These are phyloP conservation scores for Penicillium silybi DNA, from an alignment of 495 filamentous ascomycete genomes.

Conservation along the genomic window DNA sequence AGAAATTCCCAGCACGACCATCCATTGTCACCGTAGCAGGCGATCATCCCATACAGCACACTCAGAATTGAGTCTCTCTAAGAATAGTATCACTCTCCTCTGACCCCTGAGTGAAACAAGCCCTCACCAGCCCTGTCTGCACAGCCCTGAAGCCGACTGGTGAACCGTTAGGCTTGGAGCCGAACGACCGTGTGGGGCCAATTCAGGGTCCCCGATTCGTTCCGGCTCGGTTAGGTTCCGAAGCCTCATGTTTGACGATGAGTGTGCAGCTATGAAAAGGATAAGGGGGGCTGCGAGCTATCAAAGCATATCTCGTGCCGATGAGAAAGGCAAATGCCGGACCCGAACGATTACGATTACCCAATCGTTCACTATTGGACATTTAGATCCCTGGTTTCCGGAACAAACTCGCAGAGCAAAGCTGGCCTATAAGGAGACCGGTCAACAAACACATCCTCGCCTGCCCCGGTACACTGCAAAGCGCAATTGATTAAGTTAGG, in stretches of 20 bases:
- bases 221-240: slow-evolving; percentile 20
- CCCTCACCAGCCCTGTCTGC: neutral
- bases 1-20: neutral
- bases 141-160: neutral
- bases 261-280: neutral
- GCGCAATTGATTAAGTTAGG: neutral
- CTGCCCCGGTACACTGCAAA: neutral
- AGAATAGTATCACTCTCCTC: slow-evolving; percentile 2
- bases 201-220: slow-evolving; percentile 16
- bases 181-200: slow-evolving; percentile 4
- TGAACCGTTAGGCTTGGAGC: neutral
- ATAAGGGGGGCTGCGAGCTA: neutral
- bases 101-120: slow-evolving; percentile 6
- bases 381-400: neutral
- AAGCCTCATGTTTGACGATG: slow-evolving; percentile 2
- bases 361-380: too few relatives aligned
- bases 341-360: too few relatives aligned
- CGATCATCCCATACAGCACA: neutral
- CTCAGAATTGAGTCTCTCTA: neutral
- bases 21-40: slow-evolving; percentile 11
- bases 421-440: neutral
- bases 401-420: neutral
- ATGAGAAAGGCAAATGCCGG: neutral
- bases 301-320: neutral
- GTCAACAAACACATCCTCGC: neutral